Evolutionary conservation across 805 yeast species (phyloP).

Genomic region (Metschnikowia cerradonensis): DNA sequence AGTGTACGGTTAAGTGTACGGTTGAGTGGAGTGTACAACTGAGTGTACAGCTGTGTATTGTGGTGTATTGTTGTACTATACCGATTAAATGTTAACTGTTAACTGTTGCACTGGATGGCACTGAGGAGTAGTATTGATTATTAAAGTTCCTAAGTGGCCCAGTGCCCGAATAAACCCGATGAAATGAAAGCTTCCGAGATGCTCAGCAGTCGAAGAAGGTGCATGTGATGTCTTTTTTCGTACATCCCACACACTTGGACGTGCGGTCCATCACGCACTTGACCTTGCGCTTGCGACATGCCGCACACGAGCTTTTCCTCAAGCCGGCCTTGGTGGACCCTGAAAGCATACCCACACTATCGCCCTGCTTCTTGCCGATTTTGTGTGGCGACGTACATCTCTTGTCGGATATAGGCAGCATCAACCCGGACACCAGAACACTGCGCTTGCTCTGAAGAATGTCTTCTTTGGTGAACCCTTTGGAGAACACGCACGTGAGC

Average conservation of each 20-base stretch:
- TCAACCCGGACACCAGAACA: conserved; percentile 1
- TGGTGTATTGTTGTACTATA: too few relatives aligned
- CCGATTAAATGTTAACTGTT: too few relatives aligned
- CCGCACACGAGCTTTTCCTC: conserved; percentile 37
- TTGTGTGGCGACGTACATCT: conserved; percentile 6
- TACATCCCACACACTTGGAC: conserved; percentile 39
- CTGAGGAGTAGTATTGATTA: neutral
- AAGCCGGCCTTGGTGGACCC: neutral
- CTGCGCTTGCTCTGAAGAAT: conserved; percentile 36
- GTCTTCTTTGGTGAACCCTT: conserved; percentile 65
- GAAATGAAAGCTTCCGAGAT: neutral
- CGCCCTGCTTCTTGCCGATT: conserved; percentile 14
- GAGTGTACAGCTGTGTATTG: too few relatives aligned
- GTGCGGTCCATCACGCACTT: conserved; percentile 35
- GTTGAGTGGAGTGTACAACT: too few relatives aligned
- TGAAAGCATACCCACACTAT: neutral
- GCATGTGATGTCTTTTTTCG: conserved; percentile 35
- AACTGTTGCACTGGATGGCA: too few relatives aligned
- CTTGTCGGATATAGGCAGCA: conserved; percentile 4
- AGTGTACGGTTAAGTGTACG: too few relatives aligned
- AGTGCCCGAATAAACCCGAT: neutral
- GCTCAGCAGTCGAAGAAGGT: conserved; percentile 15
- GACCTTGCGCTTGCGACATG: conserved; percentile 42
- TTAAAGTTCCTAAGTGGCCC: neutral
- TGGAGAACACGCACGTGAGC: conserved; percentile 51